Evolutionary conservation across 768 basidiomycete species (phyloP).

Genomic region (Hypholoma sublateritium): DNA sequence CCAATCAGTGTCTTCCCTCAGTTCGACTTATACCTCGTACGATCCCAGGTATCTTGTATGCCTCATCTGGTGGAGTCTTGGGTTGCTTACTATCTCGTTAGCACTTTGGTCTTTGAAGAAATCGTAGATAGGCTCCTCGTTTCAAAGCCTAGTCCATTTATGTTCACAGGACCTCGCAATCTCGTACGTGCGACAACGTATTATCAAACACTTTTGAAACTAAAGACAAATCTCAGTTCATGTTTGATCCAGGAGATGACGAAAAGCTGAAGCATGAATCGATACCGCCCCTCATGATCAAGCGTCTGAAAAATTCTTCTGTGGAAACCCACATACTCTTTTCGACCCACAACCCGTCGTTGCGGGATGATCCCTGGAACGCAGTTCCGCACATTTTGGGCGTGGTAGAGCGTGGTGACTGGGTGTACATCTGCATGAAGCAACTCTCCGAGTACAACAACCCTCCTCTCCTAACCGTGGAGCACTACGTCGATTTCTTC

Average conservation of each 20-base stretch:
- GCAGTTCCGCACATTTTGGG: constrained; percentile 46
- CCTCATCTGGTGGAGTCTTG: background rate
- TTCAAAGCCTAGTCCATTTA: constrained; percentile 20
- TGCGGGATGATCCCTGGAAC: constrained; percentile 55
- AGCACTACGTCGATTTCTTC: constrained; percentile 52
- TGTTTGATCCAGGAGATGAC: constrained; percentile 25
- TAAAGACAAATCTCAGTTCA: constrained; percentile 21
- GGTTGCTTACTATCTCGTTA: background rate
- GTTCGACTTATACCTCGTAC: constrained; percentile 8
- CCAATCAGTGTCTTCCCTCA: constrained; percentile 17
- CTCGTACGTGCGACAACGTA: constrained; percentile 15
- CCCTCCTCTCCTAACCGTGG: constrained; percentile 44
- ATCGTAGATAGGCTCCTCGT: constrained; percentile 22
- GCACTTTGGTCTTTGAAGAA: constrained; percentile 13
- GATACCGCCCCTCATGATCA: constrained; percentile 37
- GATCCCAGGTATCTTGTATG: constrained; percentile 9
- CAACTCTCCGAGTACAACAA: constrained; percentile 43
- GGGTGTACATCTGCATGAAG: constrained; percentile 44
- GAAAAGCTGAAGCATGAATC: constrained; percentile 10
- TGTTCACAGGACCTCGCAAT: constrained; percentile 14
- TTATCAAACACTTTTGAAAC: background rate
- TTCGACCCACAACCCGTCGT: constrained; percentile 42
- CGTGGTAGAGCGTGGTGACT: constrained; percentile 41
- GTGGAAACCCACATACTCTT: constrained; percentile 40
- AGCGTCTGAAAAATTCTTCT: constrained; percentile 33